Percentiles rank a stretch among this genome's conserved stretches.
phyloP scores from a whole-genome alignment of 2,329 filamentous ascomycete genomes.

The Claviceps capensis region DNA sequence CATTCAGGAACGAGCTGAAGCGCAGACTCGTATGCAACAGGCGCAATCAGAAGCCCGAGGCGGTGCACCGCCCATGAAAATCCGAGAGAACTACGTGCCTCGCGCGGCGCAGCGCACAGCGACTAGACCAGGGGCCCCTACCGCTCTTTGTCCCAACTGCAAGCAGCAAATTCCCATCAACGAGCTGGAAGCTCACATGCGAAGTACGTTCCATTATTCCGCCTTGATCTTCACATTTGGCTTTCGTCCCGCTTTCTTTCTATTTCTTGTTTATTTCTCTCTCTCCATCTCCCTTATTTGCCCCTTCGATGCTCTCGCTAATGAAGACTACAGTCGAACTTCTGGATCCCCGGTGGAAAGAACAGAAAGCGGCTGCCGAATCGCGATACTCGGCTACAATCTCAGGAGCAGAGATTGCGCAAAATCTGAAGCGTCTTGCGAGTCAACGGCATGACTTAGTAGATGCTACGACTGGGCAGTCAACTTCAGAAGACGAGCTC shows the following conservation, averaged over 20 bases:
- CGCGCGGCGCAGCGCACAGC: conserved; percentile 61
- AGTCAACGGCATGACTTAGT: conserved; percentile 82
- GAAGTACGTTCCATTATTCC: conserved; percentile 41
- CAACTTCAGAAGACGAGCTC: conserved; percentile 58
- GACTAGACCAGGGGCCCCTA: conserved; percentile 49
- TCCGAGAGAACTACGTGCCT: conserved; percentile 85
- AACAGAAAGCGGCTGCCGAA: conserved; percentile 82
- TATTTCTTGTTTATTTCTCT: neutral
- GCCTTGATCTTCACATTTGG: neutral
- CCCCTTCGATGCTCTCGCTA: neutral
- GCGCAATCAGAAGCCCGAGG: conserved; percentile 66
- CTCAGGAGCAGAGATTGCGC: conserved; percentile 74
- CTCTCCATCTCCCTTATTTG: neutral
- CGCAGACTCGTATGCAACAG: conserved; percentile 53
- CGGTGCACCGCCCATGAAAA: conserved; percentile 62
- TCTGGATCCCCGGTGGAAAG: conserved; percentile 88
- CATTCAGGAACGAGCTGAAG: conserved; percentile 49
- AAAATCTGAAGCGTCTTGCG: conserved; percentile 88
- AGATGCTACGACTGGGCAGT: conserved; percentile 55
- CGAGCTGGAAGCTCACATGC: conserved; percentile 85
- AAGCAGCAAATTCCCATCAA: conserved; percentile 75
- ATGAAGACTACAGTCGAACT: conserved; percentile 54
- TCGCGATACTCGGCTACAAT: conserved; percentile 74
- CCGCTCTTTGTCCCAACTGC: conserved; percentile 83
- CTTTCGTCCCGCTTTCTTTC: neutral